Evolutionary conservation across 2,329 filamentous ascomycete genomes (phyloP).

Genomic region (Sarocladium strictum): DNA sequence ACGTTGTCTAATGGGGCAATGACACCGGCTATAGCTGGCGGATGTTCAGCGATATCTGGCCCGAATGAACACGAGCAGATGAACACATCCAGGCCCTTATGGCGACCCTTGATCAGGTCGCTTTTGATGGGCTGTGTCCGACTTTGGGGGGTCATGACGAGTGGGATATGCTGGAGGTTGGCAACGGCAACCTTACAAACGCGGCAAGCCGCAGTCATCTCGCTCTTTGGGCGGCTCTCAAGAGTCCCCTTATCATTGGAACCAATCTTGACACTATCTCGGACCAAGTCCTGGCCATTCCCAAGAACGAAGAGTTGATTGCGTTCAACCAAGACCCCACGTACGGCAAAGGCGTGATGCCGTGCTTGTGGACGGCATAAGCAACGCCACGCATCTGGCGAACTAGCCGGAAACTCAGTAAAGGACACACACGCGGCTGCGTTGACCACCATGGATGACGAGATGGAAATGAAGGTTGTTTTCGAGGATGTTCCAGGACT

Average conservation of each 20-base stretch:
- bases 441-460: slow-evolving; percentile 32
- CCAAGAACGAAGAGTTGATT: slow-evolving; percentile 32
- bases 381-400: slow-evolving; percentile 38
- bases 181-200: slow-evolving; percentile 39
- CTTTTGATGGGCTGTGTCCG: slow-evolving; percentile 33
- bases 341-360: slow-evolving; percentile 29
- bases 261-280: slow-evolving; percentile 30
- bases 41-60: slow-evolving; percentile 35
- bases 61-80: slow-evolving; percentile 14
- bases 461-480: slow-evolving; percentile 25
- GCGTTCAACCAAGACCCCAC: slow-evolving; percentile 38
- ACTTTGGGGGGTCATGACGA: slow-evolving; percentile 45
- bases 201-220: slow-evolving; percentile 43
- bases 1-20: slow-evolving; percentile 44
- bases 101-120: slow-evolving; percentile 37
- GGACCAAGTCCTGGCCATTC: slow-evolving; percentile 28
- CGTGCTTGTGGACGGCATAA: neutral
- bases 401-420: slow-evolving; percentile 35
- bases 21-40: slow-evolving; percentile 40
- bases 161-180: slow-evolving; percentile 42
- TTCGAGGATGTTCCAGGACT: slow-evolving; percentile 37
- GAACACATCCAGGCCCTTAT: slow-evolving; percentile 20
- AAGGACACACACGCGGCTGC: slow-evolving; percentile 37
- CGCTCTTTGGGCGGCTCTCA: slow-evolving; percentile 43
- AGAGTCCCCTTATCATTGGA: slow-evolving; percentile 42